These are phyloP conservation scores for Pyronema omphalodes DNA, from an alignment of 495 filamentous ascomycete genomes.

Conservation along the genomic window DNA sequence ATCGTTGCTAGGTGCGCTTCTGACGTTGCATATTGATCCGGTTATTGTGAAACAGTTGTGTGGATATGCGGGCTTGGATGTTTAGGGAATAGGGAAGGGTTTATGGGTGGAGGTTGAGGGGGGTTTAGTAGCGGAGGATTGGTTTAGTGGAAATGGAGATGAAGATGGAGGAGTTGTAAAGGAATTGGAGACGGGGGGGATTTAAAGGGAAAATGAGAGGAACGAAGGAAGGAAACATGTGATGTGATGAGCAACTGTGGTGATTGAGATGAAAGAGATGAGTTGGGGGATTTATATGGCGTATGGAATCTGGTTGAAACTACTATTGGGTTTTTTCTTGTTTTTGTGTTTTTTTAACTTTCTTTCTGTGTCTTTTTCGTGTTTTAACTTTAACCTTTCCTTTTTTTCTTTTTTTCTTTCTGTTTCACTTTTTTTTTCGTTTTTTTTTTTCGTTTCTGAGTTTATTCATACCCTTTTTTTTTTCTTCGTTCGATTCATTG, in stretches of 20 bases:
- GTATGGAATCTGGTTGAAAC: constrained; percentile 2
- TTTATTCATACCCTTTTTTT: too few species aligned
- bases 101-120: constrained; percentile 8
- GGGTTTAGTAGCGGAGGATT: too few species aligned
- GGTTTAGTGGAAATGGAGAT: too few species aligned
- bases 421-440: constrained; percentile 10
- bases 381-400: too few species aligned
- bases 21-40: constrained; percentile 40
- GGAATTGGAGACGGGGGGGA: too few species aligned
- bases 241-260: too few species aligned
- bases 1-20: constrained; percentile 47
- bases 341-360: too few species aligned
- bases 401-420: constrained; percentile 16
- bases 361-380: constrained; percentile 13
- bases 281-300: neutral
- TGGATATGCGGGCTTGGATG: constrained; percentile 46
- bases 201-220: too few species aligned
- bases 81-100: constrained; percentile 13
- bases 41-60: constrained; percentile 54
- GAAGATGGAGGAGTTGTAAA: too few species aligned
- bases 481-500: neutral
- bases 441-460: too few species aligned
- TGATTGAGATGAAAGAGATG: neutral
- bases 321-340: constrained; percentile 15
- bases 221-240: too few species aligned